phyloP scores from a whole-genome alignment of 768 basidiomycete species.

The Paxillus ammoniavirescens region DNA sequence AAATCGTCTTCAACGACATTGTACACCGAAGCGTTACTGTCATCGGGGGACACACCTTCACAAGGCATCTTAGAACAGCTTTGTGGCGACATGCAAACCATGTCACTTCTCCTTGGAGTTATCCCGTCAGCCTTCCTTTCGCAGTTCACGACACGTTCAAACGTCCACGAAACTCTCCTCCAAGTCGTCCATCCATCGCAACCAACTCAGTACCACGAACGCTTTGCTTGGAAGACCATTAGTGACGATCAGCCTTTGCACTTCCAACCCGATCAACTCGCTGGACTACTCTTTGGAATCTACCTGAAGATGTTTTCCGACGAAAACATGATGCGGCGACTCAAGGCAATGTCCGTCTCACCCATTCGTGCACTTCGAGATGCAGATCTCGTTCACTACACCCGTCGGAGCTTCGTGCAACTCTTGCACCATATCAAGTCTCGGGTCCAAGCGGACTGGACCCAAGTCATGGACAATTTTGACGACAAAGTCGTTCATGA shows the following conservation, averaged over 20 bases:
- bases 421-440: constrained; percentile 42
- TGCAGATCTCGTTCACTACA: constrained; percentile 40
- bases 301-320: constrained; percentile 32
- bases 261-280: constrained; percentile 25
- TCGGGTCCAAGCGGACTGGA: constrained; percentile 42
- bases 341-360: constrained; percentile 8
- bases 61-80: constrained; percentile 20
- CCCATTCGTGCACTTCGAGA: not conserved
- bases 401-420: constrained; percentile 45
- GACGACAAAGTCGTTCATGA: constrained; percentile 13
- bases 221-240: constrained; percentile 26
- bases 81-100: constrained; percentile 27
- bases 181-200: not conserved
- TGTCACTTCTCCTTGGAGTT: constrained; percentile 28
- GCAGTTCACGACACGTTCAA: constrained; percentile 30
- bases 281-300: constrained; percentile 21
- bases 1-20: constrained; percentile 22
- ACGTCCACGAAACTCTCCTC: constrained; percentile 20
- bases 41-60: constrained; percentile 7
- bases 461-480: constrained; percentile 35
- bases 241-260: constrained; percentile 4
- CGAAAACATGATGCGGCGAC: constrained; percentile 17
- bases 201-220: constrained; percentile 13
- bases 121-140: constrained; percentile 24
- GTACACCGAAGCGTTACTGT: constrained; percentile 29